These are phyloP conservation scores for Fonsecaea multimorphosa DNA, from an alignment of 2,329 filamentous ascomycete species.

Conservation along the genomic window DNA sequence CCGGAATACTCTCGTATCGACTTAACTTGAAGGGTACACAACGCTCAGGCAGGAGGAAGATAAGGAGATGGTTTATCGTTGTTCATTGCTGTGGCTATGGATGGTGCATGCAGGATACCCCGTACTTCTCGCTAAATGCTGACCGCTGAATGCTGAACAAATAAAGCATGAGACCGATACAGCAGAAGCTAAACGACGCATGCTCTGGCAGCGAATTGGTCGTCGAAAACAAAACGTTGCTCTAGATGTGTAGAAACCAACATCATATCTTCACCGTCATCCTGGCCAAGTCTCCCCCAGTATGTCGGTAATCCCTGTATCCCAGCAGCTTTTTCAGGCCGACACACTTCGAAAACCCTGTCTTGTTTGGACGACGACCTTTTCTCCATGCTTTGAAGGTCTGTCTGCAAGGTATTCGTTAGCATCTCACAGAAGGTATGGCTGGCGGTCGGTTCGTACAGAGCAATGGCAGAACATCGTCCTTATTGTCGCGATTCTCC, in stretches of 20 bases:
- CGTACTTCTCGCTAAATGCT: too few relatives aligned
- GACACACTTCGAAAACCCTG: not conserved
- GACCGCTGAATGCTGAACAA: not conserved
- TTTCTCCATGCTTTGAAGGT: not conserved
- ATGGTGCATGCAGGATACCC: too few relatives aligned
- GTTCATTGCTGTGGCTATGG: not conserved
- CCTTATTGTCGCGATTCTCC: slow-evolving; percentile 1
- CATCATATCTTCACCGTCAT: not conserved
- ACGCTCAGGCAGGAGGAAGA: not conserved
- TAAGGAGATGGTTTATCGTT: not conserved
- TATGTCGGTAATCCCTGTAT: not conserved
- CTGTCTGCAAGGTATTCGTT: not conserved
- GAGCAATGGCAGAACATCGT: not conserved
- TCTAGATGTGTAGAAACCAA: not conserved
- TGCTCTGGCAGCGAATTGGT: not conserved
- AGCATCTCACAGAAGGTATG: not conserved
- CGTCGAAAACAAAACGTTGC: not conserved
- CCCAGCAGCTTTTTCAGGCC: not conserved
- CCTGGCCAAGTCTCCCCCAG: not conserved
- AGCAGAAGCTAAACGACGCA: not conserved
- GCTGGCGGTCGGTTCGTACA: not conserved
- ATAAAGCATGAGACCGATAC: not conserved
- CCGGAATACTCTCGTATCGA: too few relatives aligned
- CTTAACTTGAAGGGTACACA: not conserved
- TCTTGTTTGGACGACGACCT: not conserved